Percentiles rank a stretch among this genome's conserved stretches.
These are phyloP conservation scores for Hirsutella rhossiliensis DNA, from an alignment of 2,329 filamentous ascomycete species.

Conservation along the genomic window DNA sequence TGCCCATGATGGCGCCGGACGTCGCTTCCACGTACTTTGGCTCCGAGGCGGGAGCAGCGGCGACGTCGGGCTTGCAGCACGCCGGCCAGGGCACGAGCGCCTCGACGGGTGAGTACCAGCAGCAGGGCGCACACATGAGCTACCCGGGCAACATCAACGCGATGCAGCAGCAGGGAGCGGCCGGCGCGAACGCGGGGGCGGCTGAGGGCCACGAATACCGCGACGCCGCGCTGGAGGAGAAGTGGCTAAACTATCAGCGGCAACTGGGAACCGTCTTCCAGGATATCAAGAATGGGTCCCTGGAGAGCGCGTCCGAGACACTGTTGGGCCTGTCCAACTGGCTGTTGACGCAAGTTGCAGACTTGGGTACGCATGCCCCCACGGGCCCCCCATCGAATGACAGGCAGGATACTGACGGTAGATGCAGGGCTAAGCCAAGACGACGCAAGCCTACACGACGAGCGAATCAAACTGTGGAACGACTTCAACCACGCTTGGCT, in stretches of 20 bases:
- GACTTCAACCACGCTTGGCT: conserved; percentile 95
- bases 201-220: conserved; percentile 45
- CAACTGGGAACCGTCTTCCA: conserved; percentile 59
- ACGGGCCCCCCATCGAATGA: neutral
- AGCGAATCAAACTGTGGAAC: conserved; percentile 78
- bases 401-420: conserved; percentile 7
- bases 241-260: conserved; percentile 53
- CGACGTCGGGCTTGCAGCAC: conserved; percentile 40
- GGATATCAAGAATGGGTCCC: conserved; percentile 44
- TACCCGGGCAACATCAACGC: conserved; percentile 34
- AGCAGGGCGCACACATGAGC: conserved; percentile 37
- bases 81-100: conserved; percentile 33
- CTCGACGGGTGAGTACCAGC: conserved; percentile 54
- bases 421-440: conserved; percentile 68
- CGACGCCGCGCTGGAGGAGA: conserved; percentile 48
- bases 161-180: conserved; percentile 24
- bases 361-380: conserved; percentile 35
- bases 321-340: conserved; percentile 41
- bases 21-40: conserved; percentile 60
- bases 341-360: conserved; percentile 41
- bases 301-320: conserved; percentile 39
- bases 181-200: conserved; percentile 23
- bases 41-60: conserved; percentile 29
- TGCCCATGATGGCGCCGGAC: conserved; percentile 51
- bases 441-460: conserved; percentile 60